Base-by-base conservation (phyloP, 306 rosid genomes). In the Luffa aegyptiaca region DNA sequence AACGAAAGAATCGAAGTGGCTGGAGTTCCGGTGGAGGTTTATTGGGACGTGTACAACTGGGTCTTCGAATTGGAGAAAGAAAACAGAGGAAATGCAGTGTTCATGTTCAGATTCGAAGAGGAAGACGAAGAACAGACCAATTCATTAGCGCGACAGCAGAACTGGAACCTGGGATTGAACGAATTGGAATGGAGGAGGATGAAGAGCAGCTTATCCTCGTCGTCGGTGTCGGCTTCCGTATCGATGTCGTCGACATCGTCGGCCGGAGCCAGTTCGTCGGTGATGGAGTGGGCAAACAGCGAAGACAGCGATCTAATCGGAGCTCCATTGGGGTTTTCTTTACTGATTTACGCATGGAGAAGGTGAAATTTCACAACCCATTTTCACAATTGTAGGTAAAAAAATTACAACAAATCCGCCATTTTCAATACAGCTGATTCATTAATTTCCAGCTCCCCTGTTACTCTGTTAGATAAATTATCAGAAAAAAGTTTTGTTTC, bases 341-440 rank as follows among this genome's bases (percentile, higher is more conserved):
- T 93, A 82, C 85, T 89, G 74, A 89, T 96, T 82, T 93, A 96
- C 72, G 99, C 99, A 44, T 93, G 94, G 97, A 90, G 87, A 82
- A 88, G 87, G 75, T 94, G 89, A 80, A 49, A 33, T 8, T 8
- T n/a, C 6, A 63, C 1, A n/a, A 2, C 63, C 13, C 3, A 17
- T 64, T 3, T 9, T 18, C 35, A 68, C 31, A 68, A 68, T 8
- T 18, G 11, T 41, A 3, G 52, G 35, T 41, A 41, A 39, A 68
- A 39, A 41, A 68, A 41, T 39, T 20, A 17, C 75, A 41, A 42
- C 3, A 68, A 18, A 68, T 68, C 26, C 1, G 35, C 17, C 18
- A 63, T 63, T 63, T 35, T 0, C 70, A 35, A 10, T 13, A 62
- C 17, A 35, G 16, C 11, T 4, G 41, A 61, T 10, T 61, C 41